phyloP scores from a whole-genome alignment of 352 stramenopile genomes.

The Pythium biforme region DNA sequence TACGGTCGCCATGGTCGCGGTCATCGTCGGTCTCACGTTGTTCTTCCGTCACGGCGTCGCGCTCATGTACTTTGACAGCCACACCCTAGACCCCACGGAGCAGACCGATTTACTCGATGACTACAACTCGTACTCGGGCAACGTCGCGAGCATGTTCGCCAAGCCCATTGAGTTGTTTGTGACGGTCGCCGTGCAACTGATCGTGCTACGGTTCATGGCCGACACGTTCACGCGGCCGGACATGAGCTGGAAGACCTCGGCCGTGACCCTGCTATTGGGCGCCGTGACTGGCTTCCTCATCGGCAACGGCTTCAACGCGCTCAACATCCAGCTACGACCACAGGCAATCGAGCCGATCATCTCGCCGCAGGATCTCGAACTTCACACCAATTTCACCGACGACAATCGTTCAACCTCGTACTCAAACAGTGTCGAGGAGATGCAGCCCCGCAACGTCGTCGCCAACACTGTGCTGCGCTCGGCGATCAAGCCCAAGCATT shows the following conservation, averaged over 20 bases:
- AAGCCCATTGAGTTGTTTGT: background rate
- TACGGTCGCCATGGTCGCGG: background rate
- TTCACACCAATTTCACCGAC: too few species aligned
- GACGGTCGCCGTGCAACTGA: background rate
- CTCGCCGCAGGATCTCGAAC: too few species aligned
- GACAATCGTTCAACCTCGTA: too few species aligned
- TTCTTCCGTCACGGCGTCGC: conserved; percentile 11
- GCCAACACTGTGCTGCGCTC: conserved; percentile 14
- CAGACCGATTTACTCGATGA: conserved; percentile 21
- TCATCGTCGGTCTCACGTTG: conserved; percentile 6
- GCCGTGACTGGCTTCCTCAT: background rate
- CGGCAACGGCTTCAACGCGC: background rate
- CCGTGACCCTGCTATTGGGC: background rate
- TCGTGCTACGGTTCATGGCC: background rate
- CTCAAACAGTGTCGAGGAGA: background rate
- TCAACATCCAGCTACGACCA: conserved; percentile 1
- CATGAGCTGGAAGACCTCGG: background rate
- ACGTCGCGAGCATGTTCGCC: background rate
- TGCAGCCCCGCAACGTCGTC: background rate
- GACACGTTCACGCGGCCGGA: background rate
- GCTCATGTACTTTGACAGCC: conserved; percentile 11
- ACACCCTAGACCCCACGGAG: background rate
- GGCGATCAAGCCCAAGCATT: background rate
- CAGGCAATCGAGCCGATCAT: too few species aligned
- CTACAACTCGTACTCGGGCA: conserved; percentile 13